Base-by-base conservation (phyloP, 140 eudicot species). In the Senecio squalidus region DNA sequence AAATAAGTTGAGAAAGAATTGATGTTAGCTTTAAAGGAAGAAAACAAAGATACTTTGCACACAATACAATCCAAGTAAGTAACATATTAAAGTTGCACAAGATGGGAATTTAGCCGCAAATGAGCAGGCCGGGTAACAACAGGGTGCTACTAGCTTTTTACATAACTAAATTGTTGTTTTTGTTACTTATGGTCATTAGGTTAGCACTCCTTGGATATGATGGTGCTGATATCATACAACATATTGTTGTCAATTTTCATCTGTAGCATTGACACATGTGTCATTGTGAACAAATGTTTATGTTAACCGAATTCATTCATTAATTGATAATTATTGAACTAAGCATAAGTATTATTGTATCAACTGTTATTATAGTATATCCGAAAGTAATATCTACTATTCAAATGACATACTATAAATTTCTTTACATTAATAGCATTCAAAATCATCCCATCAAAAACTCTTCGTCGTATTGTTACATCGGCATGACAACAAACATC, bases 41-140 rank as follows among this genome's bases (percentile, higher is more conserved):
- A 57, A 78, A 62, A 66, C 96, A 91, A 56, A 79, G 89, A 79
- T 69, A 81, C 55, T 70, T 92, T 56, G 96, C 98, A 17, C 98
- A 92, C 74, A 87, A 53, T 49, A 82, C 98, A 8, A 92, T 92
- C 68, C 98, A 83, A 96, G 98, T 73, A 83, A 67, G 94, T 61
- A 46, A 50, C 14, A 14, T 62, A 30, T 41, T 29, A 17, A 15
- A 31, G 40, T 49, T 26, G 41, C 22, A 11, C 30, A 29, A 27
- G 43, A 30, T 58, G n/a, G n/a, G n/a, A n/a, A n/a, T n/a, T n/a
- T n/a, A n/a, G n/a, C n/a, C n/a, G 22, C 67, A 29, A 23, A 18
- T 21, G 7, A 15, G 38, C 23, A 15, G 21, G 28, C 45, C 54
- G 11, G 24, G 7, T 34, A 9, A 7, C 26, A 1, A 9, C 13